Conservation (phyloP, 1,284 basidiomycete species). For the Omphalotus olearius region DNA sequence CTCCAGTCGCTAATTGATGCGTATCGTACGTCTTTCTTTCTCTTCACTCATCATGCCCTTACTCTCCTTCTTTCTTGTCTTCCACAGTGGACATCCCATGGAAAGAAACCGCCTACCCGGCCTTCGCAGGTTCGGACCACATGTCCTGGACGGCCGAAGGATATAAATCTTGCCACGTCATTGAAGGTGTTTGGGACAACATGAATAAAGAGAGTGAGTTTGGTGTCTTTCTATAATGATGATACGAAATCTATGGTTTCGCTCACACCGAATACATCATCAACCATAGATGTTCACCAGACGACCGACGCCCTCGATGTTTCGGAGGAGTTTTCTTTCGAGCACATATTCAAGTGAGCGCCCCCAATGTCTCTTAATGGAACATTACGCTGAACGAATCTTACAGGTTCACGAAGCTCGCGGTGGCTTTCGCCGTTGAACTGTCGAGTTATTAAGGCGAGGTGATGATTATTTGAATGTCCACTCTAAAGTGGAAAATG, state of each 20-base stretch:
- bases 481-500: no score
- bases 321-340: constrained; percentile 33
- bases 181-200: constrained; percentile 16
- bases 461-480: no score
- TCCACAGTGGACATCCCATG: constrained; percentile 17
- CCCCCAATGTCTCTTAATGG: no score
- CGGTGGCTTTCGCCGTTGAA: constrained; percentile 40
- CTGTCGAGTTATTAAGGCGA: constrained; percentile 21
- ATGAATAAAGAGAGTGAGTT: constrained; percentile 13
- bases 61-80: no score
- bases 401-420: constrained; percentile 39
- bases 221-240: no score
- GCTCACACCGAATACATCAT: background rate
- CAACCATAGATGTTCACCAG: constrained; percentile 35
- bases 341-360: constrained; percentile 20
- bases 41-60: background rate
- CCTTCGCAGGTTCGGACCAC: constrained; percentile 36
- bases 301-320: constrained; percentile 33
- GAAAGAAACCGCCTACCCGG: constrained; percentile 13
- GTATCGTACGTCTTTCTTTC: constrained; percentile 11
- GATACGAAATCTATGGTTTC: no score
- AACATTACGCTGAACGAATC: no score
- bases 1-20: constrained; percentile 15
- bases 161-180: constrained; percentile 34
- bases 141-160: constrained; percentile 37